Evolutionary conservation across 176 grass and related monocot species (phyloP).

Genomic region (Tuctoria greenei): DNA sequence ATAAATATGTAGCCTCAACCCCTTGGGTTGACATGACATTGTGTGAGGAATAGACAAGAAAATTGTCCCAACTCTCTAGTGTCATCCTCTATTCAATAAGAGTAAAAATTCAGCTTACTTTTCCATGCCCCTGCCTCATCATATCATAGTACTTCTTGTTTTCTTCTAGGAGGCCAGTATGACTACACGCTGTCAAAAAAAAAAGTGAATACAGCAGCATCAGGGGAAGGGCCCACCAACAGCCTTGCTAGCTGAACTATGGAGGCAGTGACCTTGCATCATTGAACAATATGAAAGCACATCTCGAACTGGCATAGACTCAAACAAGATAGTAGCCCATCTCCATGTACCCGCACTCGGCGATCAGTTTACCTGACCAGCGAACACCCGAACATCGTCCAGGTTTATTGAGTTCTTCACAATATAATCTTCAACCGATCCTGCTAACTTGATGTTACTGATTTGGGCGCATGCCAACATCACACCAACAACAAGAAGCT

Average conservation of each 20-base stretch:
- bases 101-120: too few relatives aligned
- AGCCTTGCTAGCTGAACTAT: constrained; percentile 75
- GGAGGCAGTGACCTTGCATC: constrained; percentile 94
- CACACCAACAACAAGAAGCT: constrained; percentile 63
- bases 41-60: too few relatives aligned
- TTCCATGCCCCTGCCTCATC: too few relatives aligned
- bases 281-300: constrained; percentile 79
- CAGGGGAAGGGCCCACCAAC: constrained; percentile 64
- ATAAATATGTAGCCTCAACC: too few relatives aligned
- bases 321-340: constrained; percentile 71
- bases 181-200: constrained; percentile 81
- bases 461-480: constrained; percentile 88
- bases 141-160: constrained; percentile 68
- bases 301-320: constrained; percentile 69
- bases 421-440: constrained; percentile 69
- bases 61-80: too few relatives aligned
- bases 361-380: constrained; percentile 79
- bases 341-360: constrained; percentile 85
- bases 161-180: constrained; percentile 80
- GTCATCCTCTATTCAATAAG: too few relatives aligned
- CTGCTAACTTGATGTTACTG: constrained; percentile 57
- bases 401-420: constrained; percentile 41
- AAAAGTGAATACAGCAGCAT: constrained; percentile 67
- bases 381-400: constrained; percentile 58
- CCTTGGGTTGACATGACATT: too few relatives aligned